Conservation (phyloP, 208 protist species). For the Leishmania braziliensis region DNA sequence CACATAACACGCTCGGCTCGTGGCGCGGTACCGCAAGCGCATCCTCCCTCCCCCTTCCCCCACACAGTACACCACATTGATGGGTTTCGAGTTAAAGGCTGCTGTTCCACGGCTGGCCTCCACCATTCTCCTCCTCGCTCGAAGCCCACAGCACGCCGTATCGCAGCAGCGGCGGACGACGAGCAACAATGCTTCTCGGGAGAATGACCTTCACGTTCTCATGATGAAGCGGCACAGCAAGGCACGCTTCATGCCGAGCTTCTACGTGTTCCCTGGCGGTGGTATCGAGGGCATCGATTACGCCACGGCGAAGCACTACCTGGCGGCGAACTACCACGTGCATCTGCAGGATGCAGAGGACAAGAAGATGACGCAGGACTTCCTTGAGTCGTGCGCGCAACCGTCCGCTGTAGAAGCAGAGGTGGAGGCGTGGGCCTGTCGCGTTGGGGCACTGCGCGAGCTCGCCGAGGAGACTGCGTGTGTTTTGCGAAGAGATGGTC, state of each 20-base stretch:
- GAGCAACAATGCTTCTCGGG: background rate
- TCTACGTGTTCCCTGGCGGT: constrained; percentile 66
- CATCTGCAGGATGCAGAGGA: background rate
- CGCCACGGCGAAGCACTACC: constrained; percentile 9
- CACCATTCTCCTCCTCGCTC: constrained; percentile 45
- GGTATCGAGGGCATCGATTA: constrained; percentile 45
- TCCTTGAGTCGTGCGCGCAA: constrained; percentile 14
- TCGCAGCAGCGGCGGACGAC: background rate
- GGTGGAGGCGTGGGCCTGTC: constrained; percentile 29
- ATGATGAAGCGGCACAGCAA: constrained; percentile 63
- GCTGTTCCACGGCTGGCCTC: constrained; percentile 43
- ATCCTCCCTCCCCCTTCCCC: background rate
- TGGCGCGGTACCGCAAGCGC: background rate
- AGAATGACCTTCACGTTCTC: constrained; percentile 49
- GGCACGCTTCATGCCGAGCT: constrained; percentile 60
- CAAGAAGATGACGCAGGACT: background rate
- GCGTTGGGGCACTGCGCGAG: constrained; percentile 54
- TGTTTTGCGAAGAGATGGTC: constrained; percentile 35
- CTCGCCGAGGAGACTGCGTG: constrained; percentile 51
- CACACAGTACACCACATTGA: background rate
- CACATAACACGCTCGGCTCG: background rate
- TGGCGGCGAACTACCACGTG: constrained; percentile 2
- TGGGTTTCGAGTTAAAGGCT: constrained; percentile 16
- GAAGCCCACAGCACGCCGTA: background rate
- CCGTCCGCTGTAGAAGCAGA: constrained; percentile 5